Base-by-base conservation (phyloP, 192 early-diverging fungal genomes). In the Umbelopsis sp. region DNA sequence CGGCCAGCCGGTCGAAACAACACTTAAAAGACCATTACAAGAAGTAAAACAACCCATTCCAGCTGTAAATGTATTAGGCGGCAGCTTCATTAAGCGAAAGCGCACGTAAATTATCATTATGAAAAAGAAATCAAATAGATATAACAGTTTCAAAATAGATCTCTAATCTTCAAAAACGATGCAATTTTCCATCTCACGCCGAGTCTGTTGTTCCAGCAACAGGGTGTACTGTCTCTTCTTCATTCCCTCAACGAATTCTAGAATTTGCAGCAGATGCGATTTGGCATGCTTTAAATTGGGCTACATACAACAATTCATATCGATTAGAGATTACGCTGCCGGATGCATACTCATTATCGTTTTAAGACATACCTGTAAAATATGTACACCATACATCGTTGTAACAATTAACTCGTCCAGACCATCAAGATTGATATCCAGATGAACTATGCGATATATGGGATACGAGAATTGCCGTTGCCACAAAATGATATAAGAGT, bases 341-440 rank as follows among this genome's bases (percentile, higher is more conserved):
- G 3, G 51, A 23, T 2, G 37, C n/a, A 11, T 5, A 44, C 15
- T 13, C 49, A 25, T 30, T 20, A 49, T 13, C 4, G 50, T 46
- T 13, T 20, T 45, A 20, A 11, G n/a, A 9, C 25, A 69, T 58
- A 78, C 76, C 71, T 79, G 78, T 41, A 85, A 81, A 67, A 85
- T 74, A 58, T 82, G 82, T 1, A 84, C 78, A 1, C 86, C 86
- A 50, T 84, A 81, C 75, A 84, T 75, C 0, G 84, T 86, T 13
- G 73, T 80, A 4, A 88, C 74, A 22, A 88, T 76, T 1, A 88
- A 68, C 46, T 88, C 86, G 47, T 86, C 80, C 9, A 86, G 46
- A 44, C 84, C 81, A 71, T 88, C 84, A 41, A 81, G 70, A 30
- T 88, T 88, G 30, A 88, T 41, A 76, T 88, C 84, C 10, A 82